phyloP scores from a whole-genome alignment of 2,329 filamentous ascomycete species.

The Cordyceps cicadae region DNA sequence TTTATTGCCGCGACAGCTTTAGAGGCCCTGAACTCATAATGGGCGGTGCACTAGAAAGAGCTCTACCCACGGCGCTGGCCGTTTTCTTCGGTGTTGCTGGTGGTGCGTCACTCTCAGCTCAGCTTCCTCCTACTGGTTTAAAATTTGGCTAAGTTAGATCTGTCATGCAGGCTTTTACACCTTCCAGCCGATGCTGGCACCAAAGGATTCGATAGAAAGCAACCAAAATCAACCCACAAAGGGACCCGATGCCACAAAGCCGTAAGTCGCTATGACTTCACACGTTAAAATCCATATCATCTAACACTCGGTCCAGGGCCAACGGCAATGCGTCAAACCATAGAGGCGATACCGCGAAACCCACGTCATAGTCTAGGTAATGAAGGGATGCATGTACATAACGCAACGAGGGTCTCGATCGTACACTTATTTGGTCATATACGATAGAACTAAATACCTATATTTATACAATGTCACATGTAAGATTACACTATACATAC shows the following conservation, averaged over 20 bases:
- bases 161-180: conserved; percentile 26
- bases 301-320: neutral
- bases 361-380: neutral
- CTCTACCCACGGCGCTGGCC: conserved; percentile 27
- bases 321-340: neutral
- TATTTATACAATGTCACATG: neutral
- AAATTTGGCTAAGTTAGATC: neutral
- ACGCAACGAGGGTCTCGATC: neutral
- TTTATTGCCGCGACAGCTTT: neutral
- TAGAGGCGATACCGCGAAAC: neutral
- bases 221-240: neutral
- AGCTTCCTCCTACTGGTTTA: neutral
- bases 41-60: conserved; percentile 26
- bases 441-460: neutral
- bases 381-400: neutral
- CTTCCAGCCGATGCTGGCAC: conserved; percentile 27
- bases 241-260: neutral
- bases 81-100: conserved; percentile 30
- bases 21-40: neutral
- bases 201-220: neutral
- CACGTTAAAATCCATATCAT: no score
- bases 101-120: conserved; percentile 20
- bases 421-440: neutral
- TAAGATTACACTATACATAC: neutral
- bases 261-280: neutral